Evolutionary conservation across 148 eudicot species (phyloP), one percentile per base, ranked within the genome.

Genomic region (Gaultheria prostrata): DNA sequence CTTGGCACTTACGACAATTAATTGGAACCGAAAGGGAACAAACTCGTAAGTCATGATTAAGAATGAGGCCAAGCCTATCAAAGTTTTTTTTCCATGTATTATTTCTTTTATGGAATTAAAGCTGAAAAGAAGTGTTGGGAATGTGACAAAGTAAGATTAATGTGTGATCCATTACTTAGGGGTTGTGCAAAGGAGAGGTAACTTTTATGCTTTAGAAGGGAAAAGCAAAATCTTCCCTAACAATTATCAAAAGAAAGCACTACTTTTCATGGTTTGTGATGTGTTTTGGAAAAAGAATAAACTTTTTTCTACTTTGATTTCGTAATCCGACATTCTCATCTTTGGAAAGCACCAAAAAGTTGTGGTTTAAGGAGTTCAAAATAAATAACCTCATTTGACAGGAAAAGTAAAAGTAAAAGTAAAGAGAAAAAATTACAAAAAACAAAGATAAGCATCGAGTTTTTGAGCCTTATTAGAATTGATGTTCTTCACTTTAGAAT

Each of bases 181-280:
- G 75, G 76, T 86, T 84, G 87, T 90, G 95, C 92, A 92, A 91
- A 90, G 93, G 86, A 63, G 80, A 84, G 79, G 43, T 77, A 88
- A 86, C 92, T 88, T 90, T 90, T 90, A 80, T 83, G 57, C 85
- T 88, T 87, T 85, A 70, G 85, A 88, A 84, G 84, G 65, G 45
- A 85, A 87, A 89, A 89, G 88, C 85, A 83, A 90, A 86, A 87
- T 88, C 89, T 89, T 90, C 89, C 83, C 87, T 82, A 80, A 77
- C 83, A 89, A 85, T 76, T 81, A 80, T 88, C 79, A 84, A 85
- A 88, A 75, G 83, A 88, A 11, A 65, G 89, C 91, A 89, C 90
- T 88, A 87, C 93, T 91, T 90, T 90, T 86, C 77, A 88, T 91
- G 91, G 82, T 70, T 81, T 81, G 77, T 84, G 90, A 88, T 83